Evolutionary conservation across 2,329 filamentous ascomycete genomes (phyloP).

Genomic region (Diaporthe aspalathi): DNA sequence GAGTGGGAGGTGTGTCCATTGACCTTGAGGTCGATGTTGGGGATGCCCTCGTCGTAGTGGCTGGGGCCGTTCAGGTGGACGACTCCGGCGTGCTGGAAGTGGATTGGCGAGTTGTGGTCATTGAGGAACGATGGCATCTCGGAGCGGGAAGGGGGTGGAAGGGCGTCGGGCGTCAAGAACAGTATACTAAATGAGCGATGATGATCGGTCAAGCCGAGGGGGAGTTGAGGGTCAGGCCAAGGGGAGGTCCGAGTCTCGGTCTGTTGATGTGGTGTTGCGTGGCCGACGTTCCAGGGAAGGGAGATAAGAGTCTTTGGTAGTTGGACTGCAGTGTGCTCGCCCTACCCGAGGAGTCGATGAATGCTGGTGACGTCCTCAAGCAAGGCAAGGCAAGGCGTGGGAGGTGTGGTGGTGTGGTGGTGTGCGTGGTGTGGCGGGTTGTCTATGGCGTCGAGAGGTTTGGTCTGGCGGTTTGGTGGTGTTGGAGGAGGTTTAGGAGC

Average conservation of each 20-base stretch:
- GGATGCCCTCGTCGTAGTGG: slow-evolving; percentile 46
- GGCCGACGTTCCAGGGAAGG: not conserved
- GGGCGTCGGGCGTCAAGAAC: slow-evolving; percentile 23
- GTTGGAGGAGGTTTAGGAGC: not conserved
- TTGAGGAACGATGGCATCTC: slow-evolving; percentile 67
- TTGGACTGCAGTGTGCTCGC: slow-evolving; percentile 25
- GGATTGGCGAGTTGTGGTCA: slow-evolving; percentile 57
- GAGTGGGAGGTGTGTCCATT: slow-evolving; percentile 49
- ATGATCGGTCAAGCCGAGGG: slow-evolving; percentile 18
- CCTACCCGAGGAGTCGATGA: slow-evolving; percentile 30
- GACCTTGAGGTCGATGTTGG: slow-evolving; percentile 46
- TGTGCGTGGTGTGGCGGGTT: slow-evolving; percentile 2
- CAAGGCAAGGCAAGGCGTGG: slow-evolving; percentile 18
- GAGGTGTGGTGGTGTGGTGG: slow-evolving; percentile 1
- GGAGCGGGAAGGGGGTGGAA: not conserved
- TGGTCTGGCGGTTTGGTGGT: slow-evolving; percentile 6
- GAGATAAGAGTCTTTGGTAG: not conserved
- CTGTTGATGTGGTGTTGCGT: not conserved
- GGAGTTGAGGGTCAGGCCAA: slow-evolving; percentile 18
- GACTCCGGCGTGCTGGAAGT: slow-evolving; percentile 56
- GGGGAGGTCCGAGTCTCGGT: slow-evolving; percentile 1
- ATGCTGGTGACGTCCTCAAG: slow-evolving; percentile 33
- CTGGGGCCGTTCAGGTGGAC: slow-evolving; percentile 57
- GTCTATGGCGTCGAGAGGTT: too few relatives aligned
- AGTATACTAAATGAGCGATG: slow-evolving; percentile 36